Evolutionary conservation across 169 alveolate species (phyloP).

Genomic region (Cryptosporidium andersoni): DNA sequence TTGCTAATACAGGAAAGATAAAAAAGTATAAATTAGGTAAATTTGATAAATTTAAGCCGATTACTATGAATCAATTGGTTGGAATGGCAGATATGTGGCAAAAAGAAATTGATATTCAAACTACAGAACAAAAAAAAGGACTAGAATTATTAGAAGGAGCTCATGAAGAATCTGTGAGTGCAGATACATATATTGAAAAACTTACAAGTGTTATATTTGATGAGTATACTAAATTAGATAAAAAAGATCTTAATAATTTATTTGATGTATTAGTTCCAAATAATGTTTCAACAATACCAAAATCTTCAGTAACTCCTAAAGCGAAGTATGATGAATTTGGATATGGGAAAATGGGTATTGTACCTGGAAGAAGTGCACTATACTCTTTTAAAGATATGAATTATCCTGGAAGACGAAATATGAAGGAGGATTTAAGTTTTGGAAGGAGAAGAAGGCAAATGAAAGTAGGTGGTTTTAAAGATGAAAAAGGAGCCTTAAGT

Average conservation of each 20-base stretch:
- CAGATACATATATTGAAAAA: not conserved
- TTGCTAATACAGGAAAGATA: conserved; percentile 33
- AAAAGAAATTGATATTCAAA: conserved; percentile 7
- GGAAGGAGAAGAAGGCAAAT: too few species aligned
- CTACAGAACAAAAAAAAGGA: conserved; percentile 23
- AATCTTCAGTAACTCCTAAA: not conserved
- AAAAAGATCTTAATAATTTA: conserved; percentile 16
- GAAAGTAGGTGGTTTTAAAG: not conserved
- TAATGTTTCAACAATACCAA: not conserved
- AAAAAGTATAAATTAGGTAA: conserved; percentile 15
- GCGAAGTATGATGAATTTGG: not conserved
- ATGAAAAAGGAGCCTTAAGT: not conserved
- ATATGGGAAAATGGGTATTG: not conserved
- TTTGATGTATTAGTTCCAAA: conserved; percentile 2
- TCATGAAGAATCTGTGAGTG: not conserved
- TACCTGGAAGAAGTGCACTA: not conserved
- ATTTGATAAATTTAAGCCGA: conserved; percentile 7
- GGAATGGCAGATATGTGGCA: conserved; percentile 32
- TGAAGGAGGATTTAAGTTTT: too few species aligned
- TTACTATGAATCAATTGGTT: conserved; percentile 11
- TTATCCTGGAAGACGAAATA: not conserved
- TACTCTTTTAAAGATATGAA: not conserved
- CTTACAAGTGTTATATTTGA: not conserved
- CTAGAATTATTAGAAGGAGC: conserved; percentile 3
- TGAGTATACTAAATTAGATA: not conserved